Percentiles rank a stretch among this genome's conserved stretches.
phyloP scores from a whole-genome alignment of 305 asterid genomes.

The Withania somnifera region DNA sequence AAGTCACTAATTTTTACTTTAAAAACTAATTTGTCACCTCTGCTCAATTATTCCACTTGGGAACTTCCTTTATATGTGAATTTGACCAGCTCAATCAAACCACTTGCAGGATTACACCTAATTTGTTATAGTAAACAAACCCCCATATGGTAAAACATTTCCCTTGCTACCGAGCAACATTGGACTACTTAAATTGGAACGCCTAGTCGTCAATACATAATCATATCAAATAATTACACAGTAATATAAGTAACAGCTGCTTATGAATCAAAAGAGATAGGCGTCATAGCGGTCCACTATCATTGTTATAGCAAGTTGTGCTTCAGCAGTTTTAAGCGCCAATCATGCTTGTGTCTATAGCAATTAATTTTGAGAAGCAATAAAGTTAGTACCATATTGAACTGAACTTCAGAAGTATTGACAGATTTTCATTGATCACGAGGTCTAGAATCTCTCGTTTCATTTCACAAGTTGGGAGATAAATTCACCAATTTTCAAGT shows the following conservation, averaged over 20 bases:
- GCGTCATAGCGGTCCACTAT: background rate
- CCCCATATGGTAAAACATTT: background rate
- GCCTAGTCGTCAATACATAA: background rate
- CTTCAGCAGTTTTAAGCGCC: background rate
- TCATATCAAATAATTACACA: background rate
- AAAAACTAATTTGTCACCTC: no score
- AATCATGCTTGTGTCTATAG: background rate
- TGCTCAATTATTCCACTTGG: no score
- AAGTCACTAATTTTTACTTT: no score
- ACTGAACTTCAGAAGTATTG: background rate
- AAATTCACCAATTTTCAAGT: background rate
- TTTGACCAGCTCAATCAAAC: background rate
- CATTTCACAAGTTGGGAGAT: background rate
- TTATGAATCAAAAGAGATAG: background rate
- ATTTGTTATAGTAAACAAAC: no score
- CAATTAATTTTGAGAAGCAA: background rate
- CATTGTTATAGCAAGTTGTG: background rate
- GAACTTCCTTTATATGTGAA: background rate
- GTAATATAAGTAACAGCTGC: background rate
- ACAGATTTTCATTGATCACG: background rate
- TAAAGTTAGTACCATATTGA: background rate
- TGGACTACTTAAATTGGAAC: background rate
- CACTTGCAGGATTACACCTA: no score
- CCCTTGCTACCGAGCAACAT: background rate
- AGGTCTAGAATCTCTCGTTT: background rate